phyloP scores from a whole-genome alignment of 106 monocot species.

The Platanthera guangdongensis region DNA sequence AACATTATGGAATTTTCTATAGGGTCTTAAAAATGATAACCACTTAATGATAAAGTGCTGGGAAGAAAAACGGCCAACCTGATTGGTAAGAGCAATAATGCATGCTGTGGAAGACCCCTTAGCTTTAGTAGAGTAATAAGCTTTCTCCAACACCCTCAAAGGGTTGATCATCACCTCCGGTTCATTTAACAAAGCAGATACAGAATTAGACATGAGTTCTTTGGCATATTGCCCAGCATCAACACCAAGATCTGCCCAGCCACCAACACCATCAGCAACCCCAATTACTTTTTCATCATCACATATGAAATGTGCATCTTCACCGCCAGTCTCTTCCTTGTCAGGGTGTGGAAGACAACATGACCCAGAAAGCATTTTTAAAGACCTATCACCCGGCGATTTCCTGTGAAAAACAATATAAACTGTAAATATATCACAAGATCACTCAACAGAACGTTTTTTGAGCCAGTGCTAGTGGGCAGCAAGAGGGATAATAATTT shows the following conservation, averaged over 20 bases:
- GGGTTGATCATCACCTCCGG: constrained; percentile 58
- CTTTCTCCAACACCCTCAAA: constrained; percentile 62
- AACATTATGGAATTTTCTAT: neutral
- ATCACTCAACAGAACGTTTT: neutral
- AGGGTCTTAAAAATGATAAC: neutral
- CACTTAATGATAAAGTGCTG: neutral
- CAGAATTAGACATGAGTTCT: constrained; percentile 67
- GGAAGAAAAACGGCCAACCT: constrained; percentile 12
- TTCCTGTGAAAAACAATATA: constrained; percentile 12
- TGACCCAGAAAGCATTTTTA: constrained; percentile 64
- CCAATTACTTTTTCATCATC: constrained; percentile 56
- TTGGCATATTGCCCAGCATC: constrained; percentile 61
- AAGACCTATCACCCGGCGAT: constrained; percentile 32
- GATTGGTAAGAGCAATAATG: constrained; percentile 58
- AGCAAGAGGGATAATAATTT: neutral
- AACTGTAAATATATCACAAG: neutral
- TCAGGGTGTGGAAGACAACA: constrained; percentile 67
- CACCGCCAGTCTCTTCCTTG: constrained; percentile 69
- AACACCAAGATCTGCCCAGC: constrained; percentile 66
- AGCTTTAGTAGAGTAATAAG: constrained; percentile 50
- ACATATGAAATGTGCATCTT: constrained; percentile 70
- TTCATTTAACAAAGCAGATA: constrained; percentile 50
- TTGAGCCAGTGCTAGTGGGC: neutral
- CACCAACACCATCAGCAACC: constrained; percentile 77
- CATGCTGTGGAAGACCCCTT: constrained; percentile 77